Percentiles rank a stretch among this genome's conserved stretches.
Evolutionary conservation across 805 yeast species (phyloP).

Genomic region (Candida nitratophila): DNA sequence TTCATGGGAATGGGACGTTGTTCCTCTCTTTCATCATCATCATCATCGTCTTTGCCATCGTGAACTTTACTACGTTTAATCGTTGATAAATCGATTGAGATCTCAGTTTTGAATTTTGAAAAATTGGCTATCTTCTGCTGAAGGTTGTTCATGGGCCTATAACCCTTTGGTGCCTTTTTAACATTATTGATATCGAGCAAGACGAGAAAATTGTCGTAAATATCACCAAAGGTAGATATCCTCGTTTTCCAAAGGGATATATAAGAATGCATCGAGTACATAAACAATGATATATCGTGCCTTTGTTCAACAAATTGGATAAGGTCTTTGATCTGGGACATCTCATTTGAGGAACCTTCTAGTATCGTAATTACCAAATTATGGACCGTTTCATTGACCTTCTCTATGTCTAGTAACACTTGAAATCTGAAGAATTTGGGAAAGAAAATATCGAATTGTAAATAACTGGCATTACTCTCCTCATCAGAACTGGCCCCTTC

Average conservation of each 20-base stretch:
- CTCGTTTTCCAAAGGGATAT: slow-evolving; percentile 12
- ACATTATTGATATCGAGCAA: slow-evolving; percentile 10
- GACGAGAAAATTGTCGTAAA: slow-evolving; percentile 9
- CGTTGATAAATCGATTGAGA: background rate
- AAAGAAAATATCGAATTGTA: background rate
- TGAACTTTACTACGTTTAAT: background rate
- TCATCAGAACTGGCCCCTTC: too few species aligned
- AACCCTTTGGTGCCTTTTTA: background rate
- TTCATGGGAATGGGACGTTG: too few species aligned
- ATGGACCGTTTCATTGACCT: slow-evolving; percentile 6
- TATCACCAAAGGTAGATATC: slow-evolving; percentile 11
- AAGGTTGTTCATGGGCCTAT: background rate
- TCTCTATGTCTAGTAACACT: slow-evolving; percentile 7
- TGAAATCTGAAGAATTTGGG: slow-evolving; percentile 8
- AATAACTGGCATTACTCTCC: too few species aligned
- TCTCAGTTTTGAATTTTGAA: slow-evolving; percentile 5
- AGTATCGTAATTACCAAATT: slow-evolving; percentile 6
- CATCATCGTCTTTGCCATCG: background rate
- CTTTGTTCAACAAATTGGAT: slow-evolving; percentile 4
- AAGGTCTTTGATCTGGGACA: slow-evolving; percentile 10
- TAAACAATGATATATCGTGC: slow-evolving; percentile 18
- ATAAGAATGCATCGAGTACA: slow-evolving; percentile 18
- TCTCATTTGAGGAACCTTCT: slow-evolving; percentile 7
- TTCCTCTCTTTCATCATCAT: background rate
- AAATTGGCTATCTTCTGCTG: background rate